These are phyloP conservation scores for Terana coerulea DNA, from an alignment of 768 basidiomycete species.

Conservation along the genomic window DNA sequence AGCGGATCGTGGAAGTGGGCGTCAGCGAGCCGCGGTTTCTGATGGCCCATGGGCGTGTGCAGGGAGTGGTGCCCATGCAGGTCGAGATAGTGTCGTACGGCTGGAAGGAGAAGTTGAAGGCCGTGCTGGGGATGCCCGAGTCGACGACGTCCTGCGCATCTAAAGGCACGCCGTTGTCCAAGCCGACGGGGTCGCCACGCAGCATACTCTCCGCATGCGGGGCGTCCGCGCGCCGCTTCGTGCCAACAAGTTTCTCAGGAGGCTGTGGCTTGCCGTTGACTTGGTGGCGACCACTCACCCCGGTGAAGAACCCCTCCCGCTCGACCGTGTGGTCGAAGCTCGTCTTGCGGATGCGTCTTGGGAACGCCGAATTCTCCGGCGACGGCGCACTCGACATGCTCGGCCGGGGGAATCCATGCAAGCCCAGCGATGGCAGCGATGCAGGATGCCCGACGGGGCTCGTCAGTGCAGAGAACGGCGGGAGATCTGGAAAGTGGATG, in stretches of 20 bases:
- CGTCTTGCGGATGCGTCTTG: constrained; percentile 87
- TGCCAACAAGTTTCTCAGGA: constrained; percentile 61
- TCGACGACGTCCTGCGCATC: constrained; percentile 36
- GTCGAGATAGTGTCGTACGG: constrained; percentile 58
- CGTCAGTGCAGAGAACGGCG: constrained; percentile 22
- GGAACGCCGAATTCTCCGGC: constrained; percentile 48
- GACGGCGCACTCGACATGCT: constrained; percentile 26
- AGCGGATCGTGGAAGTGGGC: constrained; percentile 21
- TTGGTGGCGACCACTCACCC: constrained; percentile 69
- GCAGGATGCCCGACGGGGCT: constrained; percentile 46
- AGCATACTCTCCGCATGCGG: constrained; percentile 78
- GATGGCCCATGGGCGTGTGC: constrained; percentile 21
- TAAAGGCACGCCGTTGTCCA: constrained; percentile 25
- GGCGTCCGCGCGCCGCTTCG: constrained; percentile 79
- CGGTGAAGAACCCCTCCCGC: constrained; percentile 55
- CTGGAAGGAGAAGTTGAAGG: constrained; percentile 73
- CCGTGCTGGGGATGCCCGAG: constrained; percentile 59
- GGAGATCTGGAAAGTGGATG: constrained; percentile 9
- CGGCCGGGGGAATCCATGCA: constrained; percentile 51
- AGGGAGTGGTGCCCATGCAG: constrained; percentile 12
- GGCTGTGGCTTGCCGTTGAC: constrained; percentile 73
- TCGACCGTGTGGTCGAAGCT: constrained; percentile 92
- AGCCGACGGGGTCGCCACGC: constrained; percentile 69
- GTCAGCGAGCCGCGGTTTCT: constrained; percentile 16
- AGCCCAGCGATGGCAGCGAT: constrained; percentile 69